Evolutionary conservation across 805 yeast genomes (phyloP), one percentile per base, ranked within the genome.

Genomic region (Lachancea dasiensis): DNA sequence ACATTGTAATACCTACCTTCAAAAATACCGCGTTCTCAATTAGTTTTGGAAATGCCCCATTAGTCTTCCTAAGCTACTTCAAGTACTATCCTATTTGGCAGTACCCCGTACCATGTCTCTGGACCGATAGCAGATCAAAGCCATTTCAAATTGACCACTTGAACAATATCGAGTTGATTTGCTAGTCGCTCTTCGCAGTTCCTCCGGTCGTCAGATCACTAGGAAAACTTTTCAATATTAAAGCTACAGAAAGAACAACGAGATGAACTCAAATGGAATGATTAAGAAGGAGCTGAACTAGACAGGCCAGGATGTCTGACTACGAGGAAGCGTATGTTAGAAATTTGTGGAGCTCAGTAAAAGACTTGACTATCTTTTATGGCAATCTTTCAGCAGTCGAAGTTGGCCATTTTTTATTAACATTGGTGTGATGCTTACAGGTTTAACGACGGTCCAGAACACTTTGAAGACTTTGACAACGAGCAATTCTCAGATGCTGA

Each of bases 401-500:
- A n/a, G 7, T 19, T 18, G 10, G 31, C 16, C 5, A 6, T 17
- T 13, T 17, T 19, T 18, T 34, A 31, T 26, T 33, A 39, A 33
- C 39, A 16, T 16, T 7, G 16, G 18, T 19, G 23, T 38, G 20
- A 26, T 25, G 32, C 31, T 28, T 30, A 11, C 39, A 68, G 73
- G 21, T 82, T 78, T 64, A 81, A 84, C 61, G 87, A 81, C 35
- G 81, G 73, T 34, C 74, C 70, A 38, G 86, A 81, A 54, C 68
- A 76, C 63, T 78, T 63, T 51, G 94, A 77, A 49, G 95, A 87
- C 52, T 84, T 81, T 60, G 95, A 86, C 41, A 89, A 79, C 46
- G 95, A 82, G 45, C 86, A 83, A 53, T 79, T 79, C 59, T 80
- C 89, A 4, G 95, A 83, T 50, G 79, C 73, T 23, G 92, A 78